Conservation (phyloP, 176 grass and related monocot species). For the Calamus simplicifolius region DNA sequence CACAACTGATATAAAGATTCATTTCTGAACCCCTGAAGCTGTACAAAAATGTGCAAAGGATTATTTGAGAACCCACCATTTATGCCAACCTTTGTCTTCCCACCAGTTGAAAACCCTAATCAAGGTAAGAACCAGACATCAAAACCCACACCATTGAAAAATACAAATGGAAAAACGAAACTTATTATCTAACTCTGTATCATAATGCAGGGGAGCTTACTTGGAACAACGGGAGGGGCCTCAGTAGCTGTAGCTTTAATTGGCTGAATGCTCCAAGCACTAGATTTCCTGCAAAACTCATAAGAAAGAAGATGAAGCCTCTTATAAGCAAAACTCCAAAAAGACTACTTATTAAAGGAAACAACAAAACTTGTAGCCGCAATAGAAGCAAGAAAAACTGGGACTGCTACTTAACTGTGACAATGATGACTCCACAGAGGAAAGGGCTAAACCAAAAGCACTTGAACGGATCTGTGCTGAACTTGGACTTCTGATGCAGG, state of each 20-base stretch:
- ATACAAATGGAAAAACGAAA: neutral
- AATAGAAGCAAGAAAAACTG: neutral
- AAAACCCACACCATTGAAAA: slow-evolving; percentile 1
- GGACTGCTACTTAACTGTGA: slow-evolving; percentile 30
- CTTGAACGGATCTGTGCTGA: slow-evolving; percentile 4
- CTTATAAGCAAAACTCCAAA: neutral
- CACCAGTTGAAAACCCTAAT: slow-evolving; percentile 55
- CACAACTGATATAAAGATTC: neutral
- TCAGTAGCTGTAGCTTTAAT: slow-evolving; percentile 60
- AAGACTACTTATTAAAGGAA: neutral
- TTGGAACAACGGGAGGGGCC: slow-evolving; percentile 28
- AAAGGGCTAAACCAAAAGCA: slow-evolving; percentile 22
- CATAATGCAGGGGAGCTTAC: slow-evolving; percentile 30
- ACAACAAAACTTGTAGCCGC: neutral
- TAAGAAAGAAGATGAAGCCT: neutral
- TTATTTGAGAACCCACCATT: slow-evolving; percentile 48
- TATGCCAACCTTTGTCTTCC: slow-evolving; percentile 83
- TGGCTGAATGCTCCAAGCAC: slow-evolving; percentile 48
- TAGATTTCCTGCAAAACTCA: slow-evolving; percentile 19
- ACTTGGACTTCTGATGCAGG: slow-evolving; percentile 17
- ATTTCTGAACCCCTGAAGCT: neutral
- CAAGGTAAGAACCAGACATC: neutral
- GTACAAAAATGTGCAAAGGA: neutral
- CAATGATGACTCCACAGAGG: neutral
- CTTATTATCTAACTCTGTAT: neutral